Percentiles rank a stretch among this genome's conserved stretches.
These are phyloP conservation scores for Cutaneotrichosporon spelunceum DNA, from an alignment of 1,284 basidiomycete species.

Conservation along the genomic window DNA sequence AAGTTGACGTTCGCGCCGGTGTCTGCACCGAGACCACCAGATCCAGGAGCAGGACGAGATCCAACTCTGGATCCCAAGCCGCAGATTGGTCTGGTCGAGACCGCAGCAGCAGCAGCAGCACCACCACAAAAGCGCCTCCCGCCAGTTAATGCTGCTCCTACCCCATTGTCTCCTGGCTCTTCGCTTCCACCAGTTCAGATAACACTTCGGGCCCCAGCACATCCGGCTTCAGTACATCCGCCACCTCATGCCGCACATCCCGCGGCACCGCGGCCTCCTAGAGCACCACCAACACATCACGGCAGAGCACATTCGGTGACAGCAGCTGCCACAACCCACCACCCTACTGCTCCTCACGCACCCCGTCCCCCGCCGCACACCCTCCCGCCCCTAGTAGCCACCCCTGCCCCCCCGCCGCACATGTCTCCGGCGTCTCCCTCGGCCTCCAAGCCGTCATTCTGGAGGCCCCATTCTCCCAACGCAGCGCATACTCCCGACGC, in stretches of 20 bases:
- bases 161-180: background rate
- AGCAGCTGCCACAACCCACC: background rate
- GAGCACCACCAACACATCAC: too few relatives aligned
- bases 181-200: background rate
- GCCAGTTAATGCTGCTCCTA: too few relatives aligned
- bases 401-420: background rate
- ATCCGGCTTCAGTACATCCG: background rate
- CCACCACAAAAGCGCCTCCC: too few relatives aligned
- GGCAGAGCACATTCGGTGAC: too few relatives aligned
- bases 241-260: background rate
- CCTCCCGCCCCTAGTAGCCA: background rate
- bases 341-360: background rate
- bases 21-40: background rate
- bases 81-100: background rate
- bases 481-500: background rate
- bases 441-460: background rate
- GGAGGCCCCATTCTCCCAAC: background rate
- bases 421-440: background rate
- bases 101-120: background rate
- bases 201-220: background rate
- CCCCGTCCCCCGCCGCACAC: background rate
- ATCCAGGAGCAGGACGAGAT: background rate
- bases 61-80: background rate
- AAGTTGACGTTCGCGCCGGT: constrained; percentile 4
- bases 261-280: background rate